phyloP scores from a whole-genome alignment of 306 rosid genomes.

The Bauhinia variegata region DNA sequence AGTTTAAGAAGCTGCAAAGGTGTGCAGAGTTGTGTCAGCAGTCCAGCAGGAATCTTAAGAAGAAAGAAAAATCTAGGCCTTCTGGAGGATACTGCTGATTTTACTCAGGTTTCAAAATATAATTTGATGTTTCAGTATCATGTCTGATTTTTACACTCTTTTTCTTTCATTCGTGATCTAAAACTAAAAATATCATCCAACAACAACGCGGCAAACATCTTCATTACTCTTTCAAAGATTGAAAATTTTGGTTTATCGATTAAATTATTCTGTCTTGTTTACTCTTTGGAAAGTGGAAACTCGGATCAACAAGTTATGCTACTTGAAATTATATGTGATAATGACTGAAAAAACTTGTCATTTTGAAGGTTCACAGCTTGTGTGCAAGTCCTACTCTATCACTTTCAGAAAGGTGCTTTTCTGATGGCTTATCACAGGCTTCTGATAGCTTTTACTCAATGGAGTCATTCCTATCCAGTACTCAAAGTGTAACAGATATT shows the following conservation, averaged over 20 bases:
- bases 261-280: constrained; percentile 21
- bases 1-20: constrained; percentile 69
- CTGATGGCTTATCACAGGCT: constrained; percentile 75
- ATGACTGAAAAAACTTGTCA: constrained; percentile 29
- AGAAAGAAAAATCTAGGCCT: constrained; percentile 85
- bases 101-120: constrained; percentile 65
- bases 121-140: neutral
- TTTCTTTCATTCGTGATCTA: neutral
- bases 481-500: constrained; percentile 43
- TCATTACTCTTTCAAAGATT: constrained; percentile 13
- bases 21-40: constrained; percentile 75
- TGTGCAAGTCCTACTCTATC: constrained; percentile 81
- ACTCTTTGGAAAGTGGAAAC: neutral
- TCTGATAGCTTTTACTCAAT: constrained; percentile 58
- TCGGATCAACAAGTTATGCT: neutral
- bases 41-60: constrained; percentile 78
- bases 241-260: neutral
- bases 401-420: constrained; percentile 74
- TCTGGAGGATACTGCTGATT: constrained; percentile 58
- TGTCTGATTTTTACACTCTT: neutral
- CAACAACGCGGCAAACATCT: neutral
- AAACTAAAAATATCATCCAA: constrained; percentile 10
- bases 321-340: constrained; percentile 30
- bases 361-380: constrained; percentile 70
- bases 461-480: constrained; percentile 48